Percentiles rank a stretch among this genome's conserved stretches.
Evolutionary conservation across 192 early-diverging fungal species (phyloP).

Genomic region (Bifiguratus adelaidae): DNA sequence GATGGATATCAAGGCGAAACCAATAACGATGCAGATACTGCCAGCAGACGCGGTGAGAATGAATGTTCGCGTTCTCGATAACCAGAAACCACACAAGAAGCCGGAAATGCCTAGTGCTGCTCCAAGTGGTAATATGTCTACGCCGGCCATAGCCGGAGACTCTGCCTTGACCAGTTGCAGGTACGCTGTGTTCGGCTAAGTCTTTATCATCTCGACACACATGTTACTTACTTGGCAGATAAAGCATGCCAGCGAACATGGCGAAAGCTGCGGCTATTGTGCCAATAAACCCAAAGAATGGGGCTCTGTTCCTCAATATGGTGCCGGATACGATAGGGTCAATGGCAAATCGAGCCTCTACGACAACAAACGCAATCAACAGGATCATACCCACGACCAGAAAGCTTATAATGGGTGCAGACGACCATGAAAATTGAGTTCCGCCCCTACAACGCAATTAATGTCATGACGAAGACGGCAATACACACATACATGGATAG

Average conservation of each 20-base stretch:
- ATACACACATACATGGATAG: slow-evolving; percentile 7
- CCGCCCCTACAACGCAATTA: slow-evolving; percentile 61
- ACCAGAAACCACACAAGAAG: slow-evolving; percentile 49
- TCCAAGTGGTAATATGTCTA: slow-evolving; percentile 52
- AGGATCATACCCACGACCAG: slow-evolving; percentile 26
- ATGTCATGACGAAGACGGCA: slow-evolving; percentile 29
- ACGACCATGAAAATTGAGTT: slow-evolving; percentile 43
- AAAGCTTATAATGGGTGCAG: slow-evolving; percentile 36
- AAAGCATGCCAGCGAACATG: slow-evolving; percentile 57
- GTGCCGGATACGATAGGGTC: slow-evolving; percentile 62
- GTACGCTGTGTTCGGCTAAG: no score
- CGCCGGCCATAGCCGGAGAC: slow-evolving; percentile 37
- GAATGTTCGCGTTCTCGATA: slow-evolving; percentile 49
- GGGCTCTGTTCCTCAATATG: slow-evolving; percentile 43
- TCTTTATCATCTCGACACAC: no score
- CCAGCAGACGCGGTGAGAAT: slow-evolving; percentile 53
- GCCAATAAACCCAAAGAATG: slow-evolving; percentile 41
- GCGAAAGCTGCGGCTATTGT: slow-evolving; percentile 50
- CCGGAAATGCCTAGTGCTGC: slow-evolving; percentile 55
- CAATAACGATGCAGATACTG: slow-evolving; percentile 38
- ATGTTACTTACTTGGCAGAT: no score
- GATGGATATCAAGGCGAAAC: slow-evolving; percentile 43
- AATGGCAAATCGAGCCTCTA: slow-evolving; percentile 45
- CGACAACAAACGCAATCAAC: slow-evolving; percentile 27
- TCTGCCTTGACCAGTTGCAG: slow-evolving; percentile 71